These are phyloP conservation scores for Phoma sp. DNA, from an alignment of 2,329 filamentous ascomycete species.

Conservation along the genomic window DNA sequence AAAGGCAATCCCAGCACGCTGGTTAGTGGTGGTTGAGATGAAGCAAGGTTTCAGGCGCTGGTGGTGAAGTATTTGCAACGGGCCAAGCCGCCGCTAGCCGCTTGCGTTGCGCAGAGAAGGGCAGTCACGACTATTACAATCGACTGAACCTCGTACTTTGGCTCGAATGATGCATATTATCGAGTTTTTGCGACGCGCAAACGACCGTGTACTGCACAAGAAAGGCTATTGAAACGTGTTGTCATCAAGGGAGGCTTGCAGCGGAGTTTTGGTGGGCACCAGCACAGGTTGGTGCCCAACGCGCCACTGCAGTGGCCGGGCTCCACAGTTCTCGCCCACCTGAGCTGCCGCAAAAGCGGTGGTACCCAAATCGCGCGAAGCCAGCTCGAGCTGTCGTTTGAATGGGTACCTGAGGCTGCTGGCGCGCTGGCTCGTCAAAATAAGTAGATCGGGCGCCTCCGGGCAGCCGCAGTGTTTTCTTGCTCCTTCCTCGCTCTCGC, in stretches of 20 bases:
- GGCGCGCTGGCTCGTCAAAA: slow-evolving; percentile 25
- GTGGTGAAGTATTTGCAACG: slow-evolving; percentile 9
- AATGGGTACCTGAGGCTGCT: slow-evolving; percentile 35
- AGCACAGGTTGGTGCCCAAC: slow-evolving; percentile 37
- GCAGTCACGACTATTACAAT: not conserved
- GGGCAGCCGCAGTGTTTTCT: slow-evolving; percentile 20
- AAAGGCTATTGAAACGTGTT: slow-evolving; percentile 12
- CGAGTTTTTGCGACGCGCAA: not conserved
- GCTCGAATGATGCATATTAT: not conserved
- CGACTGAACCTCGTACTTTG: not conserved
- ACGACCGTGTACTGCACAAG: not conserved
- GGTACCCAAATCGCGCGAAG: slow-evolving; percentile 36
- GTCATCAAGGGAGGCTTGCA: slow-evolving; percentile 17
- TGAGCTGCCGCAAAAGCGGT: slow-evolving; percentile 31
- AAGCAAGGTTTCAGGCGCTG: slow-evolving; percentile 18
- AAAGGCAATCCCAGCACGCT: slow-evolving; percentile 13
- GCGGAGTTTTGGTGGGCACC: slow-evolving; percentile 24
- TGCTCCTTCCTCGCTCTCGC: slow-evolving; percentile 23
- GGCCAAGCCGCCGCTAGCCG: slow-evolving; percentile 17
- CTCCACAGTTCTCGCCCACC: slow-evolving; percentile 36
- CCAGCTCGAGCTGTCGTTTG: slow-evolving; percentile 31
- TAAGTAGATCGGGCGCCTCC: slow-evolving; percentile 39
- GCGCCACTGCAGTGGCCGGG: slow-evolving; percentile 31
- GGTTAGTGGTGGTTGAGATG: slow-evolving; percentile 16
- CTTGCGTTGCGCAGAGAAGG: not conserved